These are phyloP conservation scores for Hypoxylon sp. DNA, from an alignment of 2,329 filamentous ascomycete species.

Conservation along the genomic window DNA sequence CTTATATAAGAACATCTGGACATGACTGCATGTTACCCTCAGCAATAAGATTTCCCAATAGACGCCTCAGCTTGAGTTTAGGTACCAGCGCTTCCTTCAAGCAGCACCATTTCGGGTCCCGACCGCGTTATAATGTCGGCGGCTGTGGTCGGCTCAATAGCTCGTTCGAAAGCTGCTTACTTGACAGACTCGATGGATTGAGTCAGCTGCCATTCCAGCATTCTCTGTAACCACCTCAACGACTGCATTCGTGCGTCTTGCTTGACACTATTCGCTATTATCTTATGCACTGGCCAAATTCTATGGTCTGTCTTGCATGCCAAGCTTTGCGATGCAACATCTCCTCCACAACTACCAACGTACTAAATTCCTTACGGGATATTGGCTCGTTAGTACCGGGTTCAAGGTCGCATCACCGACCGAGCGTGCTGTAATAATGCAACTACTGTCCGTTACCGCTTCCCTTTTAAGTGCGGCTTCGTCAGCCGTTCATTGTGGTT, in stretches of 20 bases:
- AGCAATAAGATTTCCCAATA: conserved; percentile 22
- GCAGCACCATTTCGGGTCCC: conserved; percentile 10
- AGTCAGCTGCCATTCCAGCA: conserved; percentile 17
- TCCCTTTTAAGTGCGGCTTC: conserved; percentile 35
- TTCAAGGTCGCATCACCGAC: conserved; percentile 34
- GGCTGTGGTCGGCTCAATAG: conserved; percentile 19
- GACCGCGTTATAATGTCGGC: conserved; percentile 14
- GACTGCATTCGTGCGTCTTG: conserved; percentile 2
- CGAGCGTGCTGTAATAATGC: conserved; percentile 38
- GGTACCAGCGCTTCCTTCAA: conserved; percentile 13
- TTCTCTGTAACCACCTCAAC: conserved; percentile 10
- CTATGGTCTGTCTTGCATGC: conserved; percentile 44
- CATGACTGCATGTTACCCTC: conserved; percentile 34
- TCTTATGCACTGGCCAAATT: conserved; percentile 24
- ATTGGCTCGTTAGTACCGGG: conserved; percentile 29
- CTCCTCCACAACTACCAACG: conserved; percentile 33
- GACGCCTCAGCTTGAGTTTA: conserved; percentile 13
- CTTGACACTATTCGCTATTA: conserved; percentile 14
- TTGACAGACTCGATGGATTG: conserved; percentile 11
- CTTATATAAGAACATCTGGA: conserved; percentile 31
- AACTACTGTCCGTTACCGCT: conserved; percentile 29
- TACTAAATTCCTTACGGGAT: conserved; percentile 28
- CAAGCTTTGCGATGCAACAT: conserved; percentile 44
- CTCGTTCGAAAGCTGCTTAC: conserved; percentile 21
- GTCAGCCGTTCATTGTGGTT: conserved; percentile 35